These are phyloP conservation scores for Fraxinus greggii DNA, from an alignment of 305 asterid genomes.

Conservation along the genomic window DNA sequence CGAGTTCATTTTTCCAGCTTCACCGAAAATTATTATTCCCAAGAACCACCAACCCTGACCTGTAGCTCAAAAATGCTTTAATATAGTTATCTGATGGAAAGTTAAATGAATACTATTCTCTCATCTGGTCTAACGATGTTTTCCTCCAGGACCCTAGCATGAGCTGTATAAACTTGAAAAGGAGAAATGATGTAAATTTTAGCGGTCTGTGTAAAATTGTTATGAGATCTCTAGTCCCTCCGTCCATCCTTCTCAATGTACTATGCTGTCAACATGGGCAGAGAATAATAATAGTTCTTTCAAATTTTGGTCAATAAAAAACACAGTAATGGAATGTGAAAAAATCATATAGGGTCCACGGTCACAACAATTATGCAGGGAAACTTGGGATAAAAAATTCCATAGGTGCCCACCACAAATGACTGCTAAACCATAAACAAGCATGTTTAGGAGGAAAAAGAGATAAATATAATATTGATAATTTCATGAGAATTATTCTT, in stretches of 20 bases:
- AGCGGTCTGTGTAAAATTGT: not conserved
- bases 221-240: not conserved
- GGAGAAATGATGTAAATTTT: not conserved
- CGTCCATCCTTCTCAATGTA: not conserved
- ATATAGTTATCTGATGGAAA: not conserved
- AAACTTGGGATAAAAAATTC: not conserved
- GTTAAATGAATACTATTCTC: not conserved
- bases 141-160: not conserved
- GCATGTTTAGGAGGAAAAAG: slow-evolving; percentile 9
- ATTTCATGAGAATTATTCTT: slow-evolving; percentile 5
- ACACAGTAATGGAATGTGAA: not conserved
- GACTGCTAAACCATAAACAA: not conserved
- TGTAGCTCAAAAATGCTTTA: not conserved
- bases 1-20: not conserved
- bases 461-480: not conserved
- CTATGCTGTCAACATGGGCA: not conserved
- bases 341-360: not conserved
- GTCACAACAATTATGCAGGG: not conserved
- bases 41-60: not conserved
- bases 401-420: not conserved
- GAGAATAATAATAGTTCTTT: not conserved
- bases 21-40: not conserved
- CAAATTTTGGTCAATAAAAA: not conserved
- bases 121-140: not conserved
- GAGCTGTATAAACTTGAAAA: not conserved